Conservation (phyloP, 768 basidiomycete genomes). For the Coprinopsis cinerea region DNA sequence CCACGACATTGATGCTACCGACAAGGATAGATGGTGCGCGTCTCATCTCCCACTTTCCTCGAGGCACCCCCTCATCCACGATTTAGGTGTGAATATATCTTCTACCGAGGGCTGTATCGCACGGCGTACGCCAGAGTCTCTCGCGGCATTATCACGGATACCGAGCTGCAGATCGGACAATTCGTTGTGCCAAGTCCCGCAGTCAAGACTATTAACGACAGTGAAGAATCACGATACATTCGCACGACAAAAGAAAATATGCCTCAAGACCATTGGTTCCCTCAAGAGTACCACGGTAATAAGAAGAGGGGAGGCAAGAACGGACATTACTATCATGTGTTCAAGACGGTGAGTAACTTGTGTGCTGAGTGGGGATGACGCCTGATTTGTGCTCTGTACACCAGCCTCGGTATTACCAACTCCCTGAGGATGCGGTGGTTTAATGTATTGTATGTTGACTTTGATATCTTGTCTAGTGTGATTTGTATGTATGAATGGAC, state of each 20-base stretch:
- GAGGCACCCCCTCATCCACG: neutral
- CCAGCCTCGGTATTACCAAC: constrained; percentile 35
- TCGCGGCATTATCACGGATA: constrained; percentile 81
- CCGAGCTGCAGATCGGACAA: constrained; percentile 84
- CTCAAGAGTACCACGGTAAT: constrained; percentile 61
- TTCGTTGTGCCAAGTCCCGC: constrained; percentile 70
- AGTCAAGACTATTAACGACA: constrained; percentile 47
- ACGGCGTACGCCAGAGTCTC: constrained; percentile 82
- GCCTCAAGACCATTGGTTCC: constrained; percentile 70
- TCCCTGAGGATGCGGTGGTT: constrained; percentile 28
- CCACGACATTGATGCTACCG: constrained; percentile 73
- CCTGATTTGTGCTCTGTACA: constrained; percentile 7
- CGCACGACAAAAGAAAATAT: constrained; percentile 63
- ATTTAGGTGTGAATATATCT: constrained; percentile 83
- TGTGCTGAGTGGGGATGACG: neutral
- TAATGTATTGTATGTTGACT: constrained; percentile 12
- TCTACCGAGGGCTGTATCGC: constrained; percentile 75
- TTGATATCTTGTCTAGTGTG: neutral
- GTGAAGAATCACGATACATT: constrained; percentile 57
- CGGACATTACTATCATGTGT: constrained; percentile 76
- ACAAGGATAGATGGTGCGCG: constrained; percentile 67
- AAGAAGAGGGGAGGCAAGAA: constrained; percentile 50
- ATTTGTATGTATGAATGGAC: neutral
- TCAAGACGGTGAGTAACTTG: constrained; percentile 48
- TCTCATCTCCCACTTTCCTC: constrained; percentile 11